Conservation (phyloP, 257 asterid genomes). For the Orobanche coerulescens region DNA sequence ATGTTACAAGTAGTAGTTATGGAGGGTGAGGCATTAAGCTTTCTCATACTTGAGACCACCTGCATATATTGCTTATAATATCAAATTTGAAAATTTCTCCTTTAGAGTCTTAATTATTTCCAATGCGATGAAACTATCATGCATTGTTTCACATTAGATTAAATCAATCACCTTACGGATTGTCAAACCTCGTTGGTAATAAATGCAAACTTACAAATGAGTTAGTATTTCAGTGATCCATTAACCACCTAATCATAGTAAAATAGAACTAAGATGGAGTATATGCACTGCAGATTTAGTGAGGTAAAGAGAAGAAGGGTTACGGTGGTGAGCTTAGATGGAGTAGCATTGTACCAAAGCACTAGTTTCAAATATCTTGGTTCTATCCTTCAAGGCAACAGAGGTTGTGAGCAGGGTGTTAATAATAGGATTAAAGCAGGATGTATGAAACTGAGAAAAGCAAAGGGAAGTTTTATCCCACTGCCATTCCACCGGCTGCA, state of each 20-base stretch:
- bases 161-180: not conserved
- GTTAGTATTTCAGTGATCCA: not conserved
- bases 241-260: not conserved
- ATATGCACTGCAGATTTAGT: no score
- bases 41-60: not conserved
- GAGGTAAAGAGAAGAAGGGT: no score
- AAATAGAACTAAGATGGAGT: no score
- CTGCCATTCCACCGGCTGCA: no score
- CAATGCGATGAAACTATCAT: not conserved
- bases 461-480: no score
- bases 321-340: no score
- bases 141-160: not conserved
- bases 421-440: no score
- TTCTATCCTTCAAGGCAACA: no score
- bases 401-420: no score
- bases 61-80: not conserved
- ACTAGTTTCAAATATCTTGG: no score
- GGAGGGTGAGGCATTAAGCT: conserved; percentile 1
- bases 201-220: not conserved
- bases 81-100: not conserved
- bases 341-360: no score
- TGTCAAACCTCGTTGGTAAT: not conserved
- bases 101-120: not conserved
- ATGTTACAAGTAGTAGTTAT: not conserved
- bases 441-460: no score